Percentiles rank a stretch among this genome's conserved stretches.
Conservation (phyloP, 2,329 filamentous ascomycete species). For the Penicillium brasilianum region DNA sequence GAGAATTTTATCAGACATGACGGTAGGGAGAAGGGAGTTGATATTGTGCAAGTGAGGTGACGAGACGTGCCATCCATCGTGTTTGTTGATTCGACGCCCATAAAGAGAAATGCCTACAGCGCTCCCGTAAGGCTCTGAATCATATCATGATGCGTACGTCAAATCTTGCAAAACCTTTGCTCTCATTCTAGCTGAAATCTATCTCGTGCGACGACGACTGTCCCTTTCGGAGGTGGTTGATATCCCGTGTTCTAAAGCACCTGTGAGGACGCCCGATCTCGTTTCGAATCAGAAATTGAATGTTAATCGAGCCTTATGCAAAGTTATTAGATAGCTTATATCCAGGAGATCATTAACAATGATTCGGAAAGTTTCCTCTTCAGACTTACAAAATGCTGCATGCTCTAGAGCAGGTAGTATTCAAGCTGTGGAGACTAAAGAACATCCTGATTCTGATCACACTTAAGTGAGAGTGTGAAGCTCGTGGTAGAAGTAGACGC, state of each 20-base stretch:
- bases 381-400: too few species aligned
- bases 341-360: too few species aligned
- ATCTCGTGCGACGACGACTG: neutral
- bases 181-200: neutral
- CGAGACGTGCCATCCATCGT: neutral
- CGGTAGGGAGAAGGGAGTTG: neutral
- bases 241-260: neutral
- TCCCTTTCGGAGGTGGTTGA: neutral
- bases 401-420: neutral
- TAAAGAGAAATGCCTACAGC: neutral
- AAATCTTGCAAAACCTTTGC: too few species aligned
- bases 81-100: neutral
- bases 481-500: too few species aligned
- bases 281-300: neutral
- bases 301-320: neutral
- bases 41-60: neutral
- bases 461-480: neutral
- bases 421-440: neutral
- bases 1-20: neutral
- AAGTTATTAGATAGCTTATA: neutral
- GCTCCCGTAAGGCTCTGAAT: too few species aligned
- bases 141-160: neutral
- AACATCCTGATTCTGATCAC: neutral
- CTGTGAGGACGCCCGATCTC: neutral
- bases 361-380: too few species aligned